Evolutionary conservation across 2,329 filamentous ascomycete genomes (phyloP), one percentile per base, ranked within the genome.

Genomic region (Orbilia blumenaviensis): DNA sequence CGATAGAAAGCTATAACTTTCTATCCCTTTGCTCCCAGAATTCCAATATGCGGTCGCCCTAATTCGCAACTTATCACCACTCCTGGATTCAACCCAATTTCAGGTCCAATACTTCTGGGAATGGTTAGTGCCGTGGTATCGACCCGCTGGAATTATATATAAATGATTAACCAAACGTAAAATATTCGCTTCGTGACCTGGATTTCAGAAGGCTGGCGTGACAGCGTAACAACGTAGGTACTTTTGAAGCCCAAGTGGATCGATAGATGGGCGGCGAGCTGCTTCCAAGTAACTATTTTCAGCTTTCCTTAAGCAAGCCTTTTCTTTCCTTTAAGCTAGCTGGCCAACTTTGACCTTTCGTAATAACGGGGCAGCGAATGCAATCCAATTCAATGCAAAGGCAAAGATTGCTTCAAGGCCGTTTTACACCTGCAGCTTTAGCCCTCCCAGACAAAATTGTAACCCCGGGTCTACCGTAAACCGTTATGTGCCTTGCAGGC

Each of bases 81-180:
- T 76, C 72, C 72, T 76, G 72, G 72, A 76, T 76, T 76, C 52
- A 48, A 64, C n/a, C 64, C 64, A 76, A 76, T 76, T 76, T 76
- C 64, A 76, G 72, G 36, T n/a, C 16, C 61, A 34, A 76, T 64
- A 69, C 42, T 69, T 52, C 72, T 66, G 48, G 64, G 54, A 76
- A 68, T 67, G 72, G 72, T 44, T 36, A 76, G 63, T 60, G 27
- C 41, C 18, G 46, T 52, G 46, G 58, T 67, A 63, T 75, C 71
- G 63, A 60, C 50, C 44, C 38, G 27, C 21, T 63, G 71, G 71
- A 68, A 75, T 75, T 75, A 58, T 62, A 64, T 66, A 38, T 66
- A 44, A 56, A 41, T 50, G 71, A 64, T 76, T 68, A 41, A 64
- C 38, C 29, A 34, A 44, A 52, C 38, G 62, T 48, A 58, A 66